phyloP scores from a whole-genome alignment of 495 filamentous ascomycete genomes.

The Annulohypoxylon bovei region DNA sequence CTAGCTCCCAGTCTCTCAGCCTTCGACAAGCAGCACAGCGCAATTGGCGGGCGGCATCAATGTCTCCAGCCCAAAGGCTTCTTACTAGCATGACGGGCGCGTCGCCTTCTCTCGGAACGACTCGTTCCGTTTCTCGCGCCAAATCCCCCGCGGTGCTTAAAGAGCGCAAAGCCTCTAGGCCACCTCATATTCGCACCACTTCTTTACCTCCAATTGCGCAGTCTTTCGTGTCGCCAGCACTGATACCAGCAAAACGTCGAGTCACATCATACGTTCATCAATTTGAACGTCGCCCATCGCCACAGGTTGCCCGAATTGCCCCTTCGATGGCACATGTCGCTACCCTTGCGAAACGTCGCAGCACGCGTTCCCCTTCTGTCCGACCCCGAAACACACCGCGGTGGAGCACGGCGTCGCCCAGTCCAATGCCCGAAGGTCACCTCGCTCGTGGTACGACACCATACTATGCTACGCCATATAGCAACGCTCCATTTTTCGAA shows the following conservation, averaged over 20 bases:
- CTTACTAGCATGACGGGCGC: slow-evolving; percentile 37
- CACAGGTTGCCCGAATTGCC: slow-evolving; percentile 40
- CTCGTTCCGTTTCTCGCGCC: slow-evolving; percentile 50
- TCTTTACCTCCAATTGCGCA: slow-evolving; percentile 57
- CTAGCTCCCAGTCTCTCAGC: slow-evolving; percentile 48
- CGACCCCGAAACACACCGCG: slow-evolving; percentile 58
- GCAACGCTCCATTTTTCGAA: slow-evolving; percentile 54
- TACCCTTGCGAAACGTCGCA: slow-evolving; percentile 47
- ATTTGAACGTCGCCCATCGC: slow-evolving; percentile 52
- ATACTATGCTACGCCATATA: slow-evolving; percentile 65
- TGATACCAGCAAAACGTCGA: slow-evolving; percentile 51
- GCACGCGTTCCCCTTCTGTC: slow-evolving; percentile 55
- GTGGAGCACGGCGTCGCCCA: slow-evolving; percentile 52
- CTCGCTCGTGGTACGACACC: slow-evolving; percentile 56
- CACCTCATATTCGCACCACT: slow-evolving; percentile 54
- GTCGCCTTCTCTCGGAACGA: slow-evolving; percentile 34
- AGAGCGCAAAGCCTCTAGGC: slow-evolving; percentile 54
- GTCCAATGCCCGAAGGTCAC: slow-evolving; percentile 45
- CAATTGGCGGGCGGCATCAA: slow-evolving; percentile 48
- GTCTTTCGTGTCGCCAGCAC: slow-evolving; percentile 42
- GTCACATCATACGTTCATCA: slow-evolving; percentile 47
- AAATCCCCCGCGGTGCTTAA: slow-evolving; percentile 51
- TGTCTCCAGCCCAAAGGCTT: slow-evolving; percentile 49
- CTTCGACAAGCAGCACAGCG: slow-evolving; percentile 52
- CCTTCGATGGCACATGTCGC: slow-evolving; percentile 25